phyloP scores from a whole-genome alignment of 106 monocot species.

The Dactylorhiza incarnata region DNA sequence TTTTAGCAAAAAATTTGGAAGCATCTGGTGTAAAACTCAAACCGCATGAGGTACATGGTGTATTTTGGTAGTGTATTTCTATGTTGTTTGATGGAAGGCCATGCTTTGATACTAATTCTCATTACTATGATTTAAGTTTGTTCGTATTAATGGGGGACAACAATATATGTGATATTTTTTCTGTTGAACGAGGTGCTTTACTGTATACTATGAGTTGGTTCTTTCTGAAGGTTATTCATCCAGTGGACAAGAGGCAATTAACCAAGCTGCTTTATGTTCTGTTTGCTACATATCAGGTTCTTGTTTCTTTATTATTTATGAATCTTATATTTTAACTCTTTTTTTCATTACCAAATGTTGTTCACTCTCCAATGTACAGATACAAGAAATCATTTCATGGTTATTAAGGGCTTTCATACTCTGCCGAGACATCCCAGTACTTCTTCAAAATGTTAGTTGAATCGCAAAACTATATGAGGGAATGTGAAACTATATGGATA shows the following conservation, averaged over 20 bases:
- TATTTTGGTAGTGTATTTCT: constrained; percentile 54
- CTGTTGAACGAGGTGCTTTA: constrained; percentile 53
- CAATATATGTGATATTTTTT: constrained; percentile 29
- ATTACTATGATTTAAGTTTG: constrained; percentile 16
- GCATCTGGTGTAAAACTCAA: constrained; percentile 20
- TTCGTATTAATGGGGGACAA: constrained; percentile 42
- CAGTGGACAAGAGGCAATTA: constrained; percentile 33
- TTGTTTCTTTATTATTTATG: background rate
- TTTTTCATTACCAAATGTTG: constrained; percentile 56
- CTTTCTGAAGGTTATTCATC: constrained; percentile 39
- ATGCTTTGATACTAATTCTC: constrained; percentile 7
- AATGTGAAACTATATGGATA: background rate
- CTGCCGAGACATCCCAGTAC: constrained; percentile 42
- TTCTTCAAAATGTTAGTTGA: constrained; percentile 70
- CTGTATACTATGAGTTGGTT: constrained; percentile 59
- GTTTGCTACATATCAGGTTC: background rate
- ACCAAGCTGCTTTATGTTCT: constrained; percentile 1
- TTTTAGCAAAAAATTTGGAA: constrained; percentile 42
- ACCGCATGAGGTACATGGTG: constrained; percentile 54
- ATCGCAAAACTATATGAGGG: too few species aligned
- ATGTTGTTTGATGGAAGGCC: constrained; percentile 33
- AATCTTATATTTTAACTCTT: constrained; percentile 1
- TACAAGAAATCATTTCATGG: constrained; percentile 51
- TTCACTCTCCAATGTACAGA: constrained; percentile 40
- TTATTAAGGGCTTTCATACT: constrained; percentile 65